phyloP scores from a whole-genome alignment of 2,329 filamentous ascomycete genomes.

The Pseudogymnoascus sp. region DNA sequence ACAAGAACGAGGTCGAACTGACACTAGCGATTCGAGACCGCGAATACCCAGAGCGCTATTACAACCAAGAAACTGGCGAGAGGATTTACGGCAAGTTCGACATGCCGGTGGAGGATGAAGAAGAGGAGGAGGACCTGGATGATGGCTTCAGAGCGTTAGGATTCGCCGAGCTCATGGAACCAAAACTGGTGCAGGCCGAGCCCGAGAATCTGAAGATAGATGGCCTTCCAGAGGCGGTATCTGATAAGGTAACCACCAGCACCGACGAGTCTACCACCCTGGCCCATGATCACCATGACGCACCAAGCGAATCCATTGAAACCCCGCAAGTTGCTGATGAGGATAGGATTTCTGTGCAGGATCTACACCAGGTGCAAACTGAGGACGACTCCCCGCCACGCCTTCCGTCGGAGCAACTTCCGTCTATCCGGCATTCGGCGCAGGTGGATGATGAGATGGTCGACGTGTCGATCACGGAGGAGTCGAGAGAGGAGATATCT shows the following conservation, averaged over 20 bases:
- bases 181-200: slow-evolving; percentile 51
- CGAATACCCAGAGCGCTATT: slow-evolving; percentile 46
- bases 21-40: slow-evolving; percentile 63
- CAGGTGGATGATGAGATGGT: slow-evolving; percentile 28
- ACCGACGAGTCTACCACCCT: slow-evolving; percentile 11
- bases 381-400: slow-evolving; percentile 7
- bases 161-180: slow-evolving; percentile 58
- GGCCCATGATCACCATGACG: slow-evolving; percentile 11
- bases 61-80: slow-evolving; percentile 60
- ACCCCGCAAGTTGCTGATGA: slow-evolving; percentile 11
- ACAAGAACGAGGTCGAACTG: slow-evolving; percentile 49
- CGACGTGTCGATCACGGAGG: slow-evolving; percentile 18
- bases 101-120: slow-evolving; percentile 56
- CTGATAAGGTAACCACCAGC: slow-evolving; percentile 8
- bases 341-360: slow-evolving; percentile 12
- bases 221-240: not conserved
- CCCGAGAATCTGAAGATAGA: slow-evolving; percentile 26
- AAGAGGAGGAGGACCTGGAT: slow-evolving; percentile 39
- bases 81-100: slow-evolving; percentile 74
- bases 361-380: slow-evolving; percentile 14
- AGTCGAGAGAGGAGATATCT: slow-evolving; percentile 33
- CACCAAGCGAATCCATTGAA: slow-evolving; percentile 9
- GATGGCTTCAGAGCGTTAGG: slow-evolving; percentile 53
- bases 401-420: slow-evolving; percentile 16
- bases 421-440: slow-evolving; percentile 14